Evolutionary conservation across 78 protist genomes (phyloP).

Genomic region (Trichosphaerium sp.): DNA sequence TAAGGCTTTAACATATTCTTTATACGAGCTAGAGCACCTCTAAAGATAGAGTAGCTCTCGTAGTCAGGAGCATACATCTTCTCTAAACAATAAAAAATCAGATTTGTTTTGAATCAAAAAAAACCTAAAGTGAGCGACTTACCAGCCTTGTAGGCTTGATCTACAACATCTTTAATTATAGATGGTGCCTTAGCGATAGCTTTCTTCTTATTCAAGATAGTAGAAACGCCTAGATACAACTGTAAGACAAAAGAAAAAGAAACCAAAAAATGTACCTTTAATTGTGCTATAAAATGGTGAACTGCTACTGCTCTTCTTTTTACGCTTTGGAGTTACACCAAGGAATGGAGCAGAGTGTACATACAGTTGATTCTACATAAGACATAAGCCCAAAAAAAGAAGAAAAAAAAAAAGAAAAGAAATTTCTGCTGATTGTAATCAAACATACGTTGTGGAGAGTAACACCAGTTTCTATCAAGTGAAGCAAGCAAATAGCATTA

Average conservation of each 20-base stretch:
- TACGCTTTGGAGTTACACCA: constrained; percentile 44
- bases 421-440: neutral
- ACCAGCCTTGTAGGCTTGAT: neutral
- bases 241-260: no score
- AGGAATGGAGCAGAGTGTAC: constrained; percentile 37
- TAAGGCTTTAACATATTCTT: constrained; percentile 9
- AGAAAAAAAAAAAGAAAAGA: neutral
- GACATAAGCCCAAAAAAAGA: neutral
- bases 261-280: no score
- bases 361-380: constrained; percentile 3
- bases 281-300: no score
- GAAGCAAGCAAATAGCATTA: constrained; percentile 39
- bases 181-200: neutral
- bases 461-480: constrained; percentile 46
- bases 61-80: constrained; percentile 37
- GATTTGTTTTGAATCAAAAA: neutral
- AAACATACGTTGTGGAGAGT: neutral
- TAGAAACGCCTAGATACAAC: neutral
- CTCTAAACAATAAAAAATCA: no score
- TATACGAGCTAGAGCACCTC: constrained; percentile 17
- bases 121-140: neutral
- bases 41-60: constrained; percentile 29
- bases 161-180: neutral
- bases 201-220: neutral
- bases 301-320: no score